These are phyloP conservation scores for Ceratocystis destructans DNA, from an alignment of 2,329 filamentous ascomycete genomes.

Conservation along the genomic window DNA sequence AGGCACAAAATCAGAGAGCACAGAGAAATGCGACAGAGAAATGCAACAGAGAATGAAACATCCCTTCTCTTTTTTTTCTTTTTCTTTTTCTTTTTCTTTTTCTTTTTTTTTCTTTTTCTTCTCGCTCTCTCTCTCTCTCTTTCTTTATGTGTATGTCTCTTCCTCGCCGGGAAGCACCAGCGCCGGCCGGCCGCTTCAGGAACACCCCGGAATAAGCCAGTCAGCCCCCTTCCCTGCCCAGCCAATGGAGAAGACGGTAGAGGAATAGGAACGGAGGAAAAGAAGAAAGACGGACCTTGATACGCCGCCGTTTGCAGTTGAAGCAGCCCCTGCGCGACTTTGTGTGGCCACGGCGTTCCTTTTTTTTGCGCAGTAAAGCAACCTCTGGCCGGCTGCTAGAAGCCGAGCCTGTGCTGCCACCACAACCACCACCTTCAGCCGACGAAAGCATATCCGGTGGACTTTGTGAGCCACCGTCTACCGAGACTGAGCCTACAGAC, in stretches of 20 bases:
- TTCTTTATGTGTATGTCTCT: too few relatives aligned
- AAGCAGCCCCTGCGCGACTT: slow-evolving; percentile 53
- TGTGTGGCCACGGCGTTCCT: slow-evolving; percentile 47
- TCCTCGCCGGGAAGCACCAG: too few relatives aligned
- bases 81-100: too few relatives aligned
- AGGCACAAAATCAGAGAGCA: background rate
- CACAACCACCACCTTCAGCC: background rate
- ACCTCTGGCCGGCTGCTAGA: slow-evolving; percentile 5
- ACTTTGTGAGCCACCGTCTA: slow-evolving; percentile 14
- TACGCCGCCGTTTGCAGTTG: slow-evolving; percentile 52
- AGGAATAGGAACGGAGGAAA: slow-evolving; percentile 2
- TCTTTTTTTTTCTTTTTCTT: too few relatives aligned
- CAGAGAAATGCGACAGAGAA: too few relatives aligned
- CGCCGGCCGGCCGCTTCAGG: too few relatives aligned
- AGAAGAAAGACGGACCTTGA: slow-evolving; percentile 36
- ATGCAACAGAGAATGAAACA: too few relatives aligned
- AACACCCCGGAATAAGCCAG: background rate
- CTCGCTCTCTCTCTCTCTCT: too few relatives aligned
- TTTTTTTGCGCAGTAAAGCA: slow-evolving; percentile 12
- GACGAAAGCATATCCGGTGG: slow-evolving; percentile 10
- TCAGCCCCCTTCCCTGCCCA: background rate
- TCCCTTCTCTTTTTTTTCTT: too few relatives aligned
- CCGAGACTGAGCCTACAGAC: slow-evolving; percentile 14
- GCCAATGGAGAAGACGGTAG: background rate
- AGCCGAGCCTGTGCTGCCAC: background rate